A percentile compares a stretch with the other conserved stretches of the same genome.
These are phyloP conservation scores for Leptodontidium sp. DNA, from an alignment of 2,329 filamentous ascomycete genomes.

Conservation along the genomic window DNA sequence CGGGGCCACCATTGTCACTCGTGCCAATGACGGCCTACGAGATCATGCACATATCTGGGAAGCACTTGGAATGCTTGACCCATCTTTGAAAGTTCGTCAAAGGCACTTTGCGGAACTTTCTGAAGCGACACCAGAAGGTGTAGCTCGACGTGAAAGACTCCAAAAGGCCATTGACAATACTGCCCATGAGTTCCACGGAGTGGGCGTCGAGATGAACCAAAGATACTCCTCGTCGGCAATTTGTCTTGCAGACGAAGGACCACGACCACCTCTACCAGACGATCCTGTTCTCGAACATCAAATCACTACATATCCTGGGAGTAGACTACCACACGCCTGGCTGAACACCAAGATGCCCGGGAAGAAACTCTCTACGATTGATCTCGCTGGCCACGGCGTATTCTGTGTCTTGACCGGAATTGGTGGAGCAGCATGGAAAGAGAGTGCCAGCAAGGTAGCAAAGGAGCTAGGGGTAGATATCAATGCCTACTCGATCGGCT, in stretches of 20 bases:
- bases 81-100: conserved; percentile 51
- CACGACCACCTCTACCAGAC: conserved; percentile 41
- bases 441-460: conserved; percentile 53
- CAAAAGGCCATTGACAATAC: conserved; percentile 53
- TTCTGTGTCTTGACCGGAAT: conserved; percentile 62
- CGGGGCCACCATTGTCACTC: conserved; percentile 55
- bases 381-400: conserved; percentile 63
- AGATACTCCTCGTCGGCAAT: conserved; percentile 57
- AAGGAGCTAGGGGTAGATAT: conserved; percentile 55
- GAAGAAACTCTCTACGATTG: conserved; percentile 62
- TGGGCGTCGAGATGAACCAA: conserved; percentile 69
- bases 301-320: conserved; percentile 64
- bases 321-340: conserved; percentile 69
- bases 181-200: conserved; percentile 59
- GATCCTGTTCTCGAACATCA: conserved; percentile 55
- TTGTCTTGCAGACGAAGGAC: conserved; percentile 54
- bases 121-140: conserved; percentile 50
- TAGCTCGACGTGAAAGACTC: conserved; percentile 50
- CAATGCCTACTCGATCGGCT: conserved; percentile 61
- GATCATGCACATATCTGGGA: conserved; percentile 58
- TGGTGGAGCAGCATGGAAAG: conserved; percentile 63
- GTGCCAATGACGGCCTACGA: conserved; percentile 64
- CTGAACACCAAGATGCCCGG: conserved; percentile 58
- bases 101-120: conserved; percentile 53
- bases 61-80: conserved; percentile 54